Conservation (phyloP, 352 stramenopile genomes). For the Phytopythium mirpurense region DNA sequence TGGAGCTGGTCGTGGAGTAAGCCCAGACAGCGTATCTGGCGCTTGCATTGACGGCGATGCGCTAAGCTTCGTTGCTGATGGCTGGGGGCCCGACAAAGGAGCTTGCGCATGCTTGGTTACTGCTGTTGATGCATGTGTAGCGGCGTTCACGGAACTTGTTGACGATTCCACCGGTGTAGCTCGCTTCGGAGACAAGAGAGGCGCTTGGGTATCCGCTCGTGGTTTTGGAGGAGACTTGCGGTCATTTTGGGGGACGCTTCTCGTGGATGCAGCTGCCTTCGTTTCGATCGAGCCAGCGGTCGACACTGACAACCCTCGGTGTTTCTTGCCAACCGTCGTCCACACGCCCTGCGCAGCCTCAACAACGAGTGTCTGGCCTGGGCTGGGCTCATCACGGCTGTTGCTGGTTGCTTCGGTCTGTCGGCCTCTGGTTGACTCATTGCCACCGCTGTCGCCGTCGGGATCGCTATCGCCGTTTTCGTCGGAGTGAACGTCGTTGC, state of each 20-base stretch:
- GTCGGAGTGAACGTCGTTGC: neutral
- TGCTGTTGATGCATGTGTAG: too few relatives aligned
- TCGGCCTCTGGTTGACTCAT: constrained; percentile 10
- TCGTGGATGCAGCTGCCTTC: neutral
- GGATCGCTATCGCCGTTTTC: constrained; percentile 13
- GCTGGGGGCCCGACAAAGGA: too few relatives aligned
- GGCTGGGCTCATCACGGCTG: too few relatives aligned
- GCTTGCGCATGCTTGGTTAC: too few relatives aligned
- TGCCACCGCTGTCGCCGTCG: constrained; percentile 16
- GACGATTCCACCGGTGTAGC: neutral
- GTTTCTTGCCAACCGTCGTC: constrained; percentile 74
- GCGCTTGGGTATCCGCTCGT: neutral
- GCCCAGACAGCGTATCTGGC: neutral
- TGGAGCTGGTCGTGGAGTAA: neutral
- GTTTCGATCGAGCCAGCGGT: neutral
- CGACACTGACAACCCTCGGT: constrained; percentile 16
- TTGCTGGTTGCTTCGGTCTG: too few relatives aligned
- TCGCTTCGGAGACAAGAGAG: neutral
- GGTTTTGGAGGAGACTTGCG: neutral
- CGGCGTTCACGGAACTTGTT: neutral
- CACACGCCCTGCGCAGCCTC: constrained; percentile 32
- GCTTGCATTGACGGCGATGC: neutral
- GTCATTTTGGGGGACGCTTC: neutral
- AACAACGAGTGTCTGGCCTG: neutral
- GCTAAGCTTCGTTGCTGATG: neutral